phyloP scores from a whole-genome alignment of 2,329 filamentous ascomycete genomes.

The Verticillium isaacii region DNA sequence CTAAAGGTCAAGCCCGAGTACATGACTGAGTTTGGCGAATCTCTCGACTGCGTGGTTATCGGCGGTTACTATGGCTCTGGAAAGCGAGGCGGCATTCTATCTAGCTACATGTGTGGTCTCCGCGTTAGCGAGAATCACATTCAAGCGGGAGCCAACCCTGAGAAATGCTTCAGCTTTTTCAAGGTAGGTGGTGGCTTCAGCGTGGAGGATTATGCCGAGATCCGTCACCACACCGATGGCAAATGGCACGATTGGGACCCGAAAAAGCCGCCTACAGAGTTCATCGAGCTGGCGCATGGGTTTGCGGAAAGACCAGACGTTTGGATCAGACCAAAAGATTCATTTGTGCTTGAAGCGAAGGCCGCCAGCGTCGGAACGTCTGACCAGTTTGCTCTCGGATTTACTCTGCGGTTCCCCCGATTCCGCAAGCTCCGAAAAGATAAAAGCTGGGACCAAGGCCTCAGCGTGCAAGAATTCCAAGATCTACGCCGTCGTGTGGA shows the following conservation, averaged over 20 bases:
- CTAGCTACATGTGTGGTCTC: conserved; percentile 87
- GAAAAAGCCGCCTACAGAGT: conserved; percentile 69
- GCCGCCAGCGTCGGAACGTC: conserved; percentile 73
- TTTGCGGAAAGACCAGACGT: conserved; percentile 80
- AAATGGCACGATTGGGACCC: conserved; percentile 88
- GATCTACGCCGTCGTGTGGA: conserved; percentile 66
- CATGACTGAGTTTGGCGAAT: conserved; percentile 94
- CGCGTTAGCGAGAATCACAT: conserved; percentile 67
- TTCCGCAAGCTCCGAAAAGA: conserved; percentile 81
- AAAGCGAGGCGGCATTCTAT: conserved; percentile 72
- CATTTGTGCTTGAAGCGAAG: conserved; percentile 83
- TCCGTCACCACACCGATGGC: conserved; percentile 79
- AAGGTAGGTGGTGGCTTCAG: conserved; percentile 95
- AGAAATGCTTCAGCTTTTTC: conserved; percentile 91
- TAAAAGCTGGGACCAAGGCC: conserved; percentile 74
- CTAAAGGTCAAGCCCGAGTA: conserved; percentile 99
- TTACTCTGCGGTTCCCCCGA: conserved; percentile 85
- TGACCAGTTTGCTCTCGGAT: conserved; percentile 69
- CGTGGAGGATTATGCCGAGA: conserved; percentile 76
- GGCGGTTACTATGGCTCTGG: conserved; percentile 93
- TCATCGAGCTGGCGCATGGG: conserved; percentile 77
- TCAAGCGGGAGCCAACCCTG: conserved; percentile 52
- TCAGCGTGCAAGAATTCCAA: conserved; percentile 74
- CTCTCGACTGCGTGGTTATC: conserved; percentile 82
- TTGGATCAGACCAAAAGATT: conserved; percentile 89